Percentiles rank a stretch among this genome's conserved stretches.
phyloP scores from a whole-genome alignment of 192 early-diverging fungal genomes.

The Globomyces pollinis-pini region DNA sequence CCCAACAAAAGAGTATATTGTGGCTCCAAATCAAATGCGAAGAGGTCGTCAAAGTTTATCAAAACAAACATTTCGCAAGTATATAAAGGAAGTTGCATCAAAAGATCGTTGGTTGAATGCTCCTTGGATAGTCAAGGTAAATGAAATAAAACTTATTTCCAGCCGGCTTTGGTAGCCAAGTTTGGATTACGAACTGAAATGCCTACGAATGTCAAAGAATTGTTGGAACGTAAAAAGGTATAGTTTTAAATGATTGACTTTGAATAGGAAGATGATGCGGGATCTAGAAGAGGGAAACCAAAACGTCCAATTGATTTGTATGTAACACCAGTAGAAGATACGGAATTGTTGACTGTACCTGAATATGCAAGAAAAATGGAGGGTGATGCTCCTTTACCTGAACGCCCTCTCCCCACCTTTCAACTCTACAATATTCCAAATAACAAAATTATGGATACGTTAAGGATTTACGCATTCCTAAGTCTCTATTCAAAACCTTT shows the following conservation, averaged over 20 bases:
- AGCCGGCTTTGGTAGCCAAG: conserved; percentile 33
- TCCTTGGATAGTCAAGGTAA: conserved; percentile 64
- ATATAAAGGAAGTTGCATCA: conserved; percentile 53
- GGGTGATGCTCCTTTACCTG: conserved; percentile 22
- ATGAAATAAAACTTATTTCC: not conserved
- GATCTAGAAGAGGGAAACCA: conserved; percentile 6
- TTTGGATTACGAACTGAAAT: conserved; percentile 32
- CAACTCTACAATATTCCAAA: conserved; percentile 41
- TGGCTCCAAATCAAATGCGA: conserved; percentile 9
- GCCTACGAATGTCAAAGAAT: conserved; percentile 7
- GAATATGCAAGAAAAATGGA: conserved; percentile 21
- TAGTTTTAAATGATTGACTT: too few species aligned
- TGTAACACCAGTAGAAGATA: conserved; percentile 77
- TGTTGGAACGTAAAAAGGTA: conserved; percentile 12
- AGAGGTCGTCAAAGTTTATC: conserved; percentile 57
- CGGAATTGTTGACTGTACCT: conserved; percentile 54
- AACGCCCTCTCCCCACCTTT: conserved; percentile 31
- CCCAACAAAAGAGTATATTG: conserved; percentile 7
- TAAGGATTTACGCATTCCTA: conserved; percentile 66
- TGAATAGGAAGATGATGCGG: not conserved
- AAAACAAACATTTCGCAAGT: conserved; percentile 64
- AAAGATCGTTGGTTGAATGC: conserved; percentile 64
- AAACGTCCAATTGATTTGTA: not conserved
- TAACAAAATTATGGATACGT: conserved; percentile 31
- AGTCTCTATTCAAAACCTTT: conserved; percentile 54